Base-by-base conservation (phyloP, 2,329 filamentous ascomycete genomes). In the Lachnellula cervina region DNA sequence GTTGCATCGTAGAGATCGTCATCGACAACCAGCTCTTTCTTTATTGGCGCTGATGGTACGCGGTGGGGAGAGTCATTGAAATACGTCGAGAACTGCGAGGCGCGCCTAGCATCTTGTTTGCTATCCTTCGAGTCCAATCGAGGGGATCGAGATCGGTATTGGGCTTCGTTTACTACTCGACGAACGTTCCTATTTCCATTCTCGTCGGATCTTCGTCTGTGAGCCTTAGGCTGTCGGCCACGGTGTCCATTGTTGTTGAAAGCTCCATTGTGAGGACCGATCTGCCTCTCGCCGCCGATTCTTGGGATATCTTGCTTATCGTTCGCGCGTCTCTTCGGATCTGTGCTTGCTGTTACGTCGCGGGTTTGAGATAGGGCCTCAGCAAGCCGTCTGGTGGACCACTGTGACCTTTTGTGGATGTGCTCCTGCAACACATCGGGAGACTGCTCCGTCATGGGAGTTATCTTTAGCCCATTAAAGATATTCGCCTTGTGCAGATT, bases 391-490 rank as follows among this genome's bases (percentile, higher is more conserved):
- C 19, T 17, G 5, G 44, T 23, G n/a, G 44, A 46, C 44, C 44
- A 46, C 23, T 7, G 44, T 9, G 44, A 7, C 5, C 23, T 14
- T 46, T 40, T 56, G 21, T 37, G 37, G 49, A 45, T 54, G 8
- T 58, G 37, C 4, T 46, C 16, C 11, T 59, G 49, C 6, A 44
- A 56, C 14, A 5, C 44, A 50, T 59, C 59, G 51, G 66, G 56
- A 19, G 59, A 55, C 17, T 57, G 55, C 43, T 54, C 61, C 45
- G 64, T 66, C 13, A 46, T 48, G 5, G 73, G 70, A 16, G 64
- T 70, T 6, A 65, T 68, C 38, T 68, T 71, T 42, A 61, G 54
- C 3, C 61, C 65, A 53, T 56, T 69, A 25, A 65, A 62, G 5
- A 69, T 51, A 35, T 66, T 70, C 21, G 69, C 70, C 43, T 73